Evolutionary conservation across 306 rosid species (phyloP), one percentile per base, ranked within the genome.

Genomic region (Abrus precatorius): DNA sequence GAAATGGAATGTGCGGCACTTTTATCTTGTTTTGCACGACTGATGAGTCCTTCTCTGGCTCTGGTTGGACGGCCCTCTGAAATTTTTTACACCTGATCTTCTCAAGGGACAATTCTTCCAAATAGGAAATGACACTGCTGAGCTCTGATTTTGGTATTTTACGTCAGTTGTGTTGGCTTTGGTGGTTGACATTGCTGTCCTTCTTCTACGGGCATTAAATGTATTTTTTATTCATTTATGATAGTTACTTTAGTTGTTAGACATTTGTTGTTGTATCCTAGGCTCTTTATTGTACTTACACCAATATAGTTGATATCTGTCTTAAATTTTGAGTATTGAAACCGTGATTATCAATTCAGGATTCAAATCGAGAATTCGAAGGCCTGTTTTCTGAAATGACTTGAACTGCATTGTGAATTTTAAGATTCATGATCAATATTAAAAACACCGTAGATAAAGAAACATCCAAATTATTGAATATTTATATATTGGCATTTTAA

Each of bases 321-420:
- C 61, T 50, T 64, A 38, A 62, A 36, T 20, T 38, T 48, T 76
- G 63, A 49, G 47, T 11, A 28, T 69, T 78, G 59, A 45, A 56
- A 33, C 69, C 9, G 1, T 54, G 32, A 4, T 54, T 14, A 14
- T 36, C 40, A 36, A 36, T 36, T 36, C 4, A 4, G 40, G 40
- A 36, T 36, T 36, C 40, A 36, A 36, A 36, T 36, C 4, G 3
- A 2, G 40, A 36, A 36, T 36, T 36, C 2, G 40, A 36, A 36
- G 40, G 40, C 40, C 40, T 36, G 4, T 36, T 36, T 36, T 36
- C 40, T 4, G 40, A 36, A 36, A 2, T 36, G 40, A 36, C 40
- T 4, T 36, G 40, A 36, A 36, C 40, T 36, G 40, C 4, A 36
- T 36, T 4, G 4, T 36, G 40, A 36, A 36, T 36, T 36, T 36